These are phyloP conservation scores for Triticum aestivum DNA, from an alignment of 176 grass and related monocot genomes.

Conservation along the genomic window DNA sequence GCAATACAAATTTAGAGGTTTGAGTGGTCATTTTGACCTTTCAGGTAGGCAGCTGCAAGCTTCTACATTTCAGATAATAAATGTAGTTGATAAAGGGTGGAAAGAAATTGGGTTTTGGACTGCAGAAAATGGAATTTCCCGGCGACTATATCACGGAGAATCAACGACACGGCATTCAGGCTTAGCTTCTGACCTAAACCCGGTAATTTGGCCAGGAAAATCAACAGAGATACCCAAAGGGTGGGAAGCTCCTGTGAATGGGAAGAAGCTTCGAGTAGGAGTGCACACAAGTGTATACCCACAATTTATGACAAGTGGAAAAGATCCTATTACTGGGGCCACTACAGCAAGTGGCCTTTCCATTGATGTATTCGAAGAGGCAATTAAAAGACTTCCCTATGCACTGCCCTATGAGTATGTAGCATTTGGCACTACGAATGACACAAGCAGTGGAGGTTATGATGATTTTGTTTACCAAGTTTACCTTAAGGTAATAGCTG, in stretches of 20 bases:
- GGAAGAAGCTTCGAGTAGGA: conserved; percentile 43
- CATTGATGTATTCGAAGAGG: conserved; percentile 51
- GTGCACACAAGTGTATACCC: conserved; percentile 26
- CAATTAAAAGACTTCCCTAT: conserved; percentile 41
- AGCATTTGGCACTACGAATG: background rate
- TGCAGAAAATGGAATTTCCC: conserved; percentile 27
- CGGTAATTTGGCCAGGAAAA: conserved; percentile 48
- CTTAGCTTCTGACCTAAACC: background rate
- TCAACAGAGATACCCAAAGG: conserved; percentile 41
- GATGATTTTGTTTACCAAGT: conserved; percentile 55
- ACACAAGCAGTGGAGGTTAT: conserved; percentile 16
- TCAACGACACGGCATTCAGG: background rate
- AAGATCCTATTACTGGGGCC: conserved; percentile 17
- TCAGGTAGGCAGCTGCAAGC: conserved; percentile 37
- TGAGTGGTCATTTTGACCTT: conserved; percentile 57
- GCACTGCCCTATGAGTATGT: conserved; percentile 15
- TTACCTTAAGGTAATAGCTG: conserved; percentile 15
- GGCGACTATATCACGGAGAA: background rate
- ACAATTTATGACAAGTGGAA: conserved; percentile 29
- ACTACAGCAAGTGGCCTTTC: background rate
- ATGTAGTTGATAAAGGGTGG: conserved; percentile 28
- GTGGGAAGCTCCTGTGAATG: conserved; percentile 12
- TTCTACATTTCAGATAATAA: conserved; percentile 48
- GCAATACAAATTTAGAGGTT: conserved; percentile 47
- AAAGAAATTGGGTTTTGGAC: conserved; percentile 56